Evolutionary conservation across 2,329 filamentous ascomycete genomes (phyloP).

Genomic region (Ophiocordyceps robertsii): DNA sequence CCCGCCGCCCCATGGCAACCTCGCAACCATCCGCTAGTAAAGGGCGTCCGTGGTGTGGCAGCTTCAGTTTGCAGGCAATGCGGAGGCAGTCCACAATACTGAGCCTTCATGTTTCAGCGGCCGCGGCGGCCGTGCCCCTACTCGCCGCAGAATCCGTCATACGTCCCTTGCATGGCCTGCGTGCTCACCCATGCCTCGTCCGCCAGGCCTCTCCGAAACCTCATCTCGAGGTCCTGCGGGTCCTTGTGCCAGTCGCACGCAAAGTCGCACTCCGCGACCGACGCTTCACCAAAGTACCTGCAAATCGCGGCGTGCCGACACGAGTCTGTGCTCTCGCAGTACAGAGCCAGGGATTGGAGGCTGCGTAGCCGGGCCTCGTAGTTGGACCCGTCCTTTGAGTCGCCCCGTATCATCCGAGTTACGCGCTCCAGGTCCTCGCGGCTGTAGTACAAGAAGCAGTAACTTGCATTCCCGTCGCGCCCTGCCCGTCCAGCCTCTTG

Average conservation of each 20-base stretch:
- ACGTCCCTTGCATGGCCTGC: constrained; percentile 44
- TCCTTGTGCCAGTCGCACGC: constrained; percentile 75
- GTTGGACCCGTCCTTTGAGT: constrained; percentile 24
- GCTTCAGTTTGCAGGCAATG: no score
- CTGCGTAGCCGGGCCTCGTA: constrained; percentile 45
- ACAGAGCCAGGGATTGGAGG: constrained; percentile 55
- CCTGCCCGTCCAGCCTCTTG: constrained; percentile 90
- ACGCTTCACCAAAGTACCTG: constrained; percentile 61
- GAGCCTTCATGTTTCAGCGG: no score
- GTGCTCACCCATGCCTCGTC: constrained; percentile 52
- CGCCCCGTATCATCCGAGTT: constrained; percentile 38
- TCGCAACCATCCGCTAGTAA: no score
- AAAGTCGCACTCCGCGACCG: constrained; percentile 49
- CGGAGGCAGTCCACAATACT: no score
- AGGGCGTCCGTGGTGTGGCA: no score
- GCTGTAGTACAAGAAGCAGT: constrained; percentile 85
- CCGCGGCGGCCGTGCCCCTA: not conserved
- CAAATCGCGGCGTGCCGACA: constrained; percentile 70
- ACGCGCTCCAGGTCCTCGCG: constrained; percentile 73
- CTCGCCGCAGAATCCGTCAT: constrained; percentile 41
- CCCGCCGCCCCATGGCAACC: no score
- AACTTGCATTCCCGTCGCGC: constrained; percentile 73
- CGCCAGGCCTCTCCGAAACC: constrained; percentile 41
- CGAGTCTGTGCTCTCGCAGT: constrained; percentile 61
- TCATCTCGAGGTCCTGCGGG: constrained; percentile 37